These are phyloP conservation scores for Mycena albidolilacea DNA, from an alignment of 768 basidiomycete genomes.

Conservation along the genomic window DNA sequence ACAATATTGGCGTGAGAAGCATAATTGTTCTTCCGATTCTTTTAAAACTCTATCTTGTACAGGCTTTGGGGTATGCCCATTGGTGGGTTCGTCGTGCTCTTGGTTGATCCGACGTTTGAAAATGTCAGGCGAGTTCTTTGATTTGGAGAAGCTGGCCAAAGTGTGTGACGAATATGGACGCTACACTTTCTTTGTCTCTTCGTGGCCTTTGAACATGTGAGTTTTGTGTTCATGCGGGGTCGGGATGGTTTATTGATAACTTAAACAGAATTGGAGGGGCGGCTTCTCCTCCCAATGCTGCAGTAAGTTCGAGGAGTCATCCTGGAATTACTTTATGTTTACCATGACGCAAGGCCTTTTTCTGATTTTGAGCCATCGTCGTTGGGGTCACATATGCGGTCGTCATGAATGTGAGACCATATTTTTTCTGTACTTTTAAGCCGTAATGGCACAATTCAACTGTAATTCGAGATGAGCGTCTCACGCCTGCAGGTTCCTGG, in stretches of 20 bases:
- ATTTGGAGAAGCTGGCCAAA: conserved; percentile 74
- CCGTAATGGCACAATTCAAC: not conserved
- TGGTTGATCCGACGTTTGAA: not conserved
- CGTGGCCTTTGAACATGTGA: conserved; percentile 82
- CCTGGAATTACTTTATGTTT: not conserved
- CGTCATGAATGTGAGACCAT: conserved; percentile 7
- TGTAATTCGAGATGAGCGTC: not conserved
- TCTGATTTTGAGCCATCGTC: conserved; percentile 13
- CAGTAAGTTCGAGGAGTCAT: conserved; percentile 19
- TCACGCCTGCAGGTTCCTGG: not conserved
- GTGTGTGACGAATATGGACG: conserved; percentile 70
- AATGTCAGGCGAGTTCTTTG: conserved; percentile 77
- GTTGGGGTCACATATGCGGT: conserved; percentile 1
- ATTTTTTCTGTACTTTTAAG: not conserved
- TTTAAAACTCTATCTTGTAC: not conserved
- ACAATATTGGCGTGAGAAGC: conserved; percentile 71
- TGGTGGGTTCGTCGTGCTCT: conserved; percentile 53
- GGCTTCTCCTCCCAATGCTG: conserved; percentile 39
- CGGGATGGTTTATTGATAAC: not conserved
- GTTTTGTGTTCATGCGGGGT: conserved; percentile 40
- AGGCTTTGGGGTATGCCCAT: conserved; percentile 83
- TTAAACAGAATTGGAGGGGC: conserved; percentile 35
- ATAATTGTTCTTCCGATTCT: not conserved
- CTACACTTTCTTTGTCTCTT: conserved; percentile 84
- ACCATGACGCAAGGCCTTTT: conserved; percentile 32